phyloP scores from a whole-genome alignment of 345 rosid species.

The Aegle marmelos region DNA sequence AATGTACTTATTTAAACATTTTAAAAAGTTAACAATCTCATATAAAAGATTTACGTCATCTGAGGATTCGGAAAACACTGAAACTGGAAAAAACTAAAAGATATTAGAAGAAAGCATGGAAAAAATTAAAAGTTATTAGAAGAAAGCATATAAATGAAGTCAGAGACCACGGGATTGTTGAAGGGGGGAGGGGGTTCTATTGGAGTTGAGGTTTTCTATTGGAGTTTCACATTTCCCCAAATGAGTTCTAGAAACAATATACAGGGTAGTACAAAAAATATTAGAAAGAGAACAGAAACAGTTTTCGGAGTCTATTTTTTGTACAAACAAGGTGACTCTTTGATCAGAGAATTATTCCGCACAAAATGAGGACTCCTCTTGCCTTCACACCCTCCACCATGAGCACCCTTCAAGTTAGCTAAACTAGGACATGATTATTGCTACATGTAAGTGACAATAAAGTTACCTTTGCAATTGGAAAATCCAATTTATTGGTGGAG shows the following conservation, averaged over 20 bases:
- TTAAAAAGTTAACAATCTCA: too few species aligned
- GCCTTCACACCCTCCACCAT: slow-evolving; percentile 1
- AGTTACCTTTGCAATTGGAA: slow-evolving; percentile 1
- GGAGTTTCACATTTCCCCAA: slow-evolving; percentile 6
- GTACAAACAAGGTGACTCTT: slow-evolving; percentile 23
- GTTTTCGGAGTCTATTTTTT: slow-evolving; percentile 10
- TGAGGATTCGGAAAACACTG: background rate
- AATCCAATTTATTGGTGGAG: background rate
- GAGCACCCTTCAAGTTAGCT: slow-evolving; percentile 17
- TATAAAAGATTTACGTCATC: background rate
- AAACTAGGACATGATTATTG: slow-evolving; percentile 5
- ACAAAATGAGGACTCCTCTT: slow-evolving; percentile 10
- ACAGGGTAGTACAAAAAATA: background rate
- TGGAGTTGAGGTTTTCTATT: background rate
- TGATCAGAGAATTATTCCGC: slow-evolving; percentile 2
- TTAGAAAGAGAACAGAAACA: background rate
- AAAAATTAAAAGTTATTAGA: background rate
- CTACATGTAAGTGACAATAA: background rate
- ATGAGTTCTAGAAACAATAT: background rate
- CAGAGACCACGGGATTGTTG: too few species aligned
- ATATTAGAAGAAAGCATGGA: background rate
- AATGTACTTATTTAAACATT: too few species aligned
- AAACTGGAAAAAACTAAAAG: background rate
- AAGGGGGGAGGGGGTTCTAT: too few species aligned
- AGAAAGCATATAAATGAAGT: background rate